Conservation (phyloP, 345 rosid species). For the Citrus glauca region DNA sequence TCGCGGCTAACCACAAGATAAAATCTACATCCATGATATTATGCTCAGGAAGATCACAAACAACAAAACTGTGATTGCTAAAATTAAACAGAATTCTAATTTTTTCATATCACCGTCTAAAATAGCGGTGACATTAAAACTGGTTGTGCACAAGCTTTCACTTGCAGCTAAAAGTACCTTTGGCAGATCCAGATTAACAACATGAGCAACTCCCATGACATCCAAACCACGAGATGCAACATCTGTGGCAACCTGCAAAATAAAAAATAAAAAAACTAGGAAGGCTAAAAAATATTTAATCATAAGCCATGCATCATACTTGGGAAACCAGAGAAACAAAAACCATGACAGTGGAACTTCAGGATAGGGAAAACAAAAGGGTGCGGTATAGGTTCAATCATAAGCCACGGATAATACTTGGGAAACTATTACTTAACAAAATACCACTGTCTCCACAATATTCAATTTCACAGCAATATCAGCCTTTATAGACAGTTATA, state of each 20-base stretch:
- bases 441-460: too few relatives aligned
- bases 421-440: too few relatives aligned
- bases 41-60: slow-evolving; percentile 1
- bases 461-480: not conserved
- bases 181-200: slow-evolving; percentile 42
- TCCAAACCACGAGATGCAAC: slow-evolving; percentile 47
- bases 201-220: slow-evolving; percentile 42
- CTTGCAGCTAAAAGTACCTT: slow-evolving; percentile 29
- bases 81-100: not conserved
- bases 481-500: not conserved
- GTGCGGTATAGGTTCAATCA: too few relatives aligned
- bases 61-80: not conserved
- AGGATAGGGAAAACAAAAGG: too few relatives aligned
- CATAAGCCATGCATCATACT: too few relatives aligned
- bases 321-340: too few relatives aligned
- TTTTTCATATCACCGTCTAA: not conserved
- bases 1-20: slow-evolving; percentile 5
- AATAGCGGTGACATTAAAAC: not conserved
- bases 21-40: not conserved
- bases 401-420: too few relatives aligned
- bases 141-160: not conserved
- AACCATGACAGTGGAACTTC: too few relatives aligned
- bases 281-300: too few relatives aligned
- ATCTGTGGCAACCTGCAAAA: slow-evolving; percentile 39
- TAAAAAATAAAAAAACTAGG: too few relatives aligned